Percentiles rank a stretch among this genome's conserved stretches.
phyloP scores from a whole-genome alignment of 2,329 filamentous ascomycete genomes.

The Rhytidhysteron rufulum region DNA sequence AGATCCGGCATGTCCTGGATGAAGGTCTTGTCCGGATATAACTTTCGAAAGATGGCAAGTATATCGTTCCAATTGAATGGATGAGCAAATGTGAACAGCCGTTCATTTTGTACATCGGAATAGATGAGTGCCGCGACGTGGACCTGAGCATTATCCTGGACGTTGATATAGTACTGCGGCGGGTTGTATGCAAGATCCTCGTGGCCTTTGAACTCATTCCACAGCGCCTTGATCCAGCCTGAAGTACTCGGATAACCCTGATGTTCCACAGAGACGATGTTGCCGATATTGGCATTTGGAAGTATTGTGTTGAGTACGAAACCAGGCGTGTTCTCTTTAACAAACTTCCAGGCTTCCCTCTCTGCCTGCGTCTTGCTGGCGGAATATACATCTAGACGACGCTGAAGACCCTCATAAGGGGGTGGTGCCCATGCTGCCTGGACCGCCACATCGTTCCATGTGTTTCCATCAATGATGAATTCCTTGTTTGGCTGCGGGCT shows the following conservation, averaged over 20 bases:
- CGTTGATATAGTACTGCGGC: conserved; percentile 45
- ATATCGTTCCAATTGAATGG: conserved; percentile 44
- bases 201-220: not conserved
- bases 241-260: conserved; percentile 7
- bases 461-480: conserved; percentile 21
- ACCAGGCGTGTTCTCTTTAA: conserved; percentile 35
- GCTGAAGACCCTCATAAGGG: conserved; percentile 6
- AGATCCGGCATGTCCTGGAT: not conserved
- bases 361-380: conserved; percentile 45
- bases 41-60: conserved; percentile 28
- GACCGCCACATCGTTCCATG: conserved; percentile 29
- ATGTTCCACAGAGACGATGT: conserved; percentile 15
- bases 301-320: conserved; percentile 40
- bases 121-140: conserved; percentile 49
- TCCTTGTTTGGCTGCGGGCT: conserved; percentile 26
- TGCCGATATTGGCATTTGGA: conserved; percentile 23
- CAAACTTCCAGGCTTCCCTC: conserved; percentile 42
- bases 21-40: conserved; percentile 6
- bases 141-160: conserved; percentile 47
- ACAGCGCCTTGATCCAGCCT: not conserved
- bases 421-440: conserved; percentile 27
- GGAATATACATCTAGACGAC: conserved; percentile 33
- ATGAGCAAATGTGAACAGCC: conserved; percentile 50
- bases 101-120: conserved; percentile 41
- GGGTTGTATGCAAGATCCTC: not conserved